Base-by-base conservation (phyloP, 139 green algal genomes). In the Chlorella vulgaris region DNA sequence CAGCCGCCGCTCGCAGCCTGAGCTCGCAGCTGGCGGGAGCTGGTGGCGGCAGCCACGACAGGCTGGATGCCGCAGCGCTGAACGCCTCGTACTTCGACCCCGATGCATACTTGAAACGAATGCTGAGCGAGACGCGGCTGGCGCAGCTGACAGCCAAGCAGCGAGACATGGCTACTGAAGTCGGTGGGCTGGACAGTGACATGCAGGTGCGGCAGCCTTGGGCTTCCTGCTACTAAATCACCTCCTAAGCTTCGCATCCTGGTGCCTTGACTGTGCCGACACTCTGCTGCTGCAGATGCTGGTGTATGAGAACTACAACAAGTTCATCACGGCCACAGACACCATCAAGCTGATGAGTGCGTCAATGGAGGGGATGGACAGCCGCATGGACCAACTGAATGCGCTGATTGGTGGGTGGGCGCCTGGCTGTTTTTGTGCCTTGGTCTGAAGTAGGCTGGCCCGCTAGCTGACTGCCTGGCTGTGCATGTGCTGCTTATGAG, bases 291-390 rank as follows among this genome's bases (percentile, higher is more conserved):
- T 1, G 19, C 95, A 99, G 83, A 96, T 95, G 87, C 90, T 99
- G 33, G 95, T 99, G 36, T 98, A 98, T 68, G 96, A 99, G 74
- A 99, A 99, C 84, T 99, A 99, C 85, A 97, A 91, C 92, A 98
- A 98, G 84, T 99, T 99, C 89, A 98, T 99, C 65, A 88, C 88
- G 0, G 96, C 96, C n/a, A 99, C 96, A 2, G 96, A 98, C 80
- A 98, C 94, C n/a, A 97, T 98, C 55, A 85, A 89, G 7, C 53
- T n/a, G 43, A 92, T 95, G 90, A 89, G 88, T 47, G 73, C 75
- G 33, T 90, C 88, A 69, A 89, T 96, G 40, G 86, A 84, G 29
- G 84, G 86, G 26, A 95, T 98, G 88, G 90, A 93, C 65, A 55
- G 65, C 8, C 91, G 66, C 50, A 71, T 86, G 36, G 26, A 28